These are phyloP conservation scores for Ustilago bromivora DNA, from an alignment of 1,284 basidiomycete genomes.

Conservation along the genomic window DNA sequence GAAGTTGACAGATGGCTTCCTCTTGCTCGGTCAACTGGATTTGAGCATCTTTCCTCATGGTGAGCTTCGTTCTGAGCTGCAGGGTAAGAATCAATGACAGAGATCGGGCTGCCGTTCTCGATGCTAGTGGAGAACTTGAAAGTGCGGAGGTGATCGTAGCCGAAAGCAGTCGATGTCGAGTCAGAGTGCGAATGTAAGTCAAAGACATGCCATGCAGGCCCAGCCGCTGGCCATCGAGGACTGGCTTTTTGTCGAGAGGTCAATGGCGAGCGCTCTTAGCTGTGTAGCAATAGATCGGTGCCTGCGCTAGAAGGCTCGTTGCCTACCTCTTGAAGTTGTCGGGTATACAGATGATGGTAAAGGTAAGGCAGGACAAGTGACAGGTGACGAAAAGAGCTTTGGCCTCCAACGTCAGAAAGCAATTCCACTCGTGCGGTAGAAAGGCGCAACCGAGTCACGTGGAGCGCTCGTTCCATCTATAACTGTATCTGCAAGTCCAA, in stretches of 20 bases:
- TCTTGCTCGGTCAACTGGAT: slow-evolving; percentile 52
- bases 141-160: background rate
- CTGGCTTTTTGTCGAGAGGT: background rate
- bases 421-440: slow-evolving; percentile 44
- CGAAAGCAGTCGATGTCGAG: slow-evolving; percentile 18
- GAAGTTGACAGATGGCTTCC: slow-evolving; percentile 58
- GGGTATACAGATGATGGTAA: background rate
- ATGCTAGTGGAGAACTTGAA: background rate
- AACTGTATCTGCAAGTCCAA: slow-evolving; percentile 25
- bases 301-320: background rate
- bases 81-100: background rate
- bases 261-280: background rate
- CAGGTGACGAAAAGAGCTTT: slow-evolving; percentile 5
- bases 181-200: slow-evolving; percentile 29
- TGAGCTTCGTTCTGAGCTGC: slow-evolving; percentile 11
- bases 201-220: slow-evolving; percentile 38
- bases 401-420: slow-evolving; percentile 24
- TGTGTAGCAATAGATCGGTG: background rate
- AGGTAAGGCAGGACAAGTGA: background rate
- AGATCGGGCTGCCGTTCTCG: background rate
- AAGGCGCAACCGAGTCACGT: slow-evolving; percentile 23
- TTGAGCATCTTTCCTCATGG: slow-evolving; percentile 32
- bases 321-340: background rate
- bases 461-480: slow-evolving; percentile 19
- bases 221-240: slow-evolving; percentile 9